Evolutionary conservation across 2,329 filamentous ascomycete species (phyloP).

Genomic region (Xylaria sp.): DNA sequence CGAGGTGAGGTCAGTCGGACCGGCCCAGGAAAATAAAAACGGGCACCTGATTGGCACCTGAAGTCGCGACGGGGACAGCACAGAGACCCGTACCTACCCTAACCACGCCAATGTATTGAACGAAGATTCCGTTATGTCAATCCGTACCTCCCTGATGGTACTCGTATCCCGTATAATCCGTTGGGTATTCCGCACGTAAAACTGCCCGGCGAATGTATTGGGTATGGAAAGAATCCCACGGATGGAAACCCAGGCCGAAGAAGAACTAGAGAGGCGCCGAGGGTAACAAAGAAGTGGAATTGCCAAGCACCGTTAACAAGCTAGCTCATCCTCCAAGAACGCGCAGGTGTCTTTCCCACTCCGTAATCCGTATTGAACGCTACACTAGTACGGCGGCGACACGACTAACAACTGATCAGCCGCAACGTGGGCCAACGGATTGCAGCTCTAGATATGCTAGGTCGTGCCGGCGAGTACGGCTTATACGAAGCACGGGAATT

Average conservation of each 20-base stretch:
- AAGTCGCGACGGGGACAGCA: too few species aligned
- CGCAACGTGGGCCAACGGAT: neutral
- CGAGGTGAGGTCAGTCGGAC: too few species aligned
- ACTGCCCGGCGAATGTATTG: too few species aligned
- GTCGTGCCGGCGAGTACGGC: neutral
- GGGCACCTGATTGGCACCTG: too few species aligned
- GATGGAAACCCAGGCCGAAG: neutral
- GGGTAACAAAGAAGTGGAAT: slow-evolving; percentile 2
- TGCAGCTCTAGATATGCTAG: neutral
- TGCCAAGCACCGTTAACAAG: slow-evolving; percentile 8
- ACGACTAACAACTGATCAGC: neutral
- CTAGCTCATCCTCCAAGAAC: slow-evolving; percentile 1
- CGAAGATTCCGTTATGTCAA: too few species aligned
- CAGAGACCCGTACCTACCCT: too few species aligned
- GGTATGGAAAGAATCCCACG: neutral
- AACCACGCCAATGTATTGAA: too few species aligned
- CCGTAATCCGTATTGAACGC: too few species aligned
- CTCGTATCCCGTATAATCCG: too few species aligned
- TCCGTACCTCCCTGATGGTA: too few species aligned
- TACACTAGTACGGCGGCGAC: neutral
- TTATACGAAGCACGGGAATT: neutral
- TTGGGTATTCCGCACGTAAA: too few species aligned
- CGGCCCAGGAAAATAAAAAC: too few species aligned
- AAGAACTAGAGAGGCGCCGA: neutral
- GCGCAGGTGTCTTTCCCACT: neutral